Base-by-base conservation (phyloP, 2,329 filamentous ascomycete genomes). In the Fusarium succisae region DNA sequence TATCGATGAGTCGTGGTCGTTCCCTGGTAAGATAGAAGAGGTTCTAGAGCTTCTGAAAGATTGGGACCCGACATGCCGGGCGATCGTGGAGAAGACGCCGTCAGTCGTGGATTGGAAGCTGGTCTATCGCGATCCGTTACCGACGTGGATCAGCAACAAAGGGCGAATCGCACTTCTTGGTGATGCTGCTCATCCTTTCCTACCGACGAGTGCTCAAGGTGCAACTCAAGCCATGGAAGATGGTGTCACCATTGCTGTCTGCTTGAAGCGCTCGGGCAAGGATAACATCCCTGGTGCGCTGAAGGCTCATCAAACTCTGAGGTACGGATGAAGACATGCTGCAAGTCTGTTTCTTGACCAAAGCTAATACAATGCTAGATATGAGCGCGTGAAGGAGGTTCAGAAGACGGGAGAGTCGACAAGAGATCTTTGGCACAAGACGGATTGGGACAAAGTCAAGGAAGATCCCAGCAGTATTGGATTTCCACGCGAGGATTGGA, bases 381-480 rank as follows among this genome's bases (percentile, higher is more conserved):
- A 77, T 13, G 72, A 76, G 8, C 72, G 75, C 13, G 75, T 77
- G 5, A 66, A 45, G 11, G 73, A 70, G 2, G 72, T 77, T 4
- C 75, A 77, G 14, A 77, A 73, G 22, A 77, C 75, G 0, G 75
- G 75, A 12, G 73, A 77, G 17, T 64, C 75, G 1, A 77, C 75
- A 1, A 54, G 75, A 5, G 75, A 77, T 35, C 35, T 76, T 6
- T 77, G 75, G 75, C 75, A 77, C 15, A 77, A 74, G 28, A 76
- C 73, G 3, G 65, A 77, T 32, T 77, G 75, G 75, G 61, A 38
- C 6, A 60, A 64, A 8, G 75, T 76, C 5, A 74, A 66, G 11
- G 28, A 73, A 13, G 56, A 76, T 8, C 75, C 75, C 0, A 60
- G 43, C 3, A 76, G 64, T 3, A 74, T 77, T 8, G 73, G 64